These are phyloP conservation scores for Alternaria sp. DNA, from an alignment of 2,329 filamentous ascomycete species.

Conservation along the genomic window DNA sequence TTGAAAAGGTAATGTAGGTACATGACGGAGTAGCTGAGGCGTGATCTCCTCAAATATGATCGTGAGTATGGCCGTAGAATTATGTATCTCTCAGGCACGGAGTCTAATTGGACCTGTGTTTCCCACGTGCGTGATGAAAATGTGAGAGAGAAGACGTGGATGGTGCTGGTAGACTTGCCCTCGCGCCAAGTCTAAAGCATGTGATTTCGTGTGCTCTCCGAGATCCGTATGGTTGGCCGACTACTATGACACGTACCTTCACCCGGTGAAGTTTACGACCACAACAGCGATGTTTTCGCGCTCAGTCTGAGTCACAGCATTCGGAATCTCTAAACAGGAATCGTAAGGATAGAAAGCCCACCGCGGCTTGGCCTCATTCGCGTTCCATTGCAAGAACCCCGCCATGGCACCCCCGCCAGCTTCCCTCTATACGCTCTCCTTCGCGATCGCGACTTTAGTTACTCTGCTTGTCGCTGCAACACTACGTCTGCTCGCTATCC, in stretches of 20 bases:
- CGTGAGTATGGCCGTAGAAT: neutral
- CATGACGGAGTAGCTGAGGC: neutral
- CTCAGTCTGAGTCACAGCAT: neutral
- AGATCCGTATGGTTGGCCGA: constrained; percentile 14
- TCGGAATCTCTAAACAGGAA: neutral
- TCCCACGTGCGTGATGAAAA: neutral
- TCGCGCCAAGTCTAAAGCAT: constrained; percentile 1
- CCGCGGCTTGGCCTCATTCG: neutral
- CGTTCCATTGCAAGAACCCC: constrained; percentile 4
- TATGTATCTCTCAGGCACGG: neutral
- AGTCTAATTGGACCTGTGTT: neutral
- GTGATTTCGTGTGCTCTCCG: constrained; percentile 10
- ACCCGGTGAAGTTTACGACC: neutral
- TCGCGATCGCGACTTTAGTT: constrained; percentile 43
- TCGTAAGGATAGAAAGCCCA: neutral
- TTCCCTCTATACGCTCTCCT: constrained; percentile 36
- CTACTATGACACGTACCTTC: constrained; percentile 10
- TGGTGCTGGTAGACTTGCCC: neutral
- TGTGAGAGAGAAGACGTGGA: neutral
- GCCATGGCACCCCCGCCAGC: constrained; percentile 31
- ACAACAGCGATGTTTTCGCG: neutral
- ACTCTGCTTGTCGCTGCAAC: constrained; percentile 44
- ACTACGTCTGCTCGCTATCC: constrained; percentile 53
- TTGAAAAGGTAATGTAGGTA: neutral
- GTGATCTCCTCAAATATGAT: neutral